phyloP scores from a whole-genome alignment of 495 filamentous ascomycete species.

The Aspergillus funiculosus region DNA sequence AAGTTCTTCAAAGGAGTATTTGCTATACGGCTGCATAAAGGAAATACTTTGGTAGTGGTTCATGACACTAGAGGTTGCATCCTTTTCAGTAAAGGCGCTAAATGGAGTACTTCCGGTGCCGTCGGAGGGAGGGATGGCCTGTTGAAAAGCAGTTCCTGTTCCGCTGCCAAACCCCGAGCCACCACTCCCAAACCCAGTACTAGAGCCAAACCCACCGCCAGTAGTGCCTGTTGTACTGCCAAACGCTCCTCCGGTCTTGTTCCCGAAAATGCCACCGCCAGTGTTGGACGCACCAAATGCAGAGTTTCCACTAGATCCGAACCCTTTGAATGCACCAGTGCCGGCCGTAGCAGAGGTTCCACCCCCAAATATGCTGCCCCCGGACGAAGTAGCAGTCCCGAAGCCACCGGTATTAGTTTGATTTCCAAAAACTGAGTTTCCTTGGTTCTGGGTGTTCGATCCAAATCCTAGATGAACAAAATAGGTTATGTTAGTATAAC shows the following conservation, averaged over 20 bases:
- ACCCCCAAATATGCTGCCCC: constrained; percentile 47
- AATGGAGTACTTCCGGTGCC: constrained; percentile 76
- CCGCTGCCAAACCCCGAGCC: constrained; percentile 39
- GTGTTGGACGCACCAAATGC: constrained; percentile 21
- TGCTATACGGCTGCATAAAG: constrained; percentile 79
- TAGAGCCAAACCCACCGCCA: constrained; percentile 27
- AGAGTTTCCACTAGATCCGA: constrained; percentile 15
- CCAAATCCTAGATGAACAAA: constrained; percentile 34
- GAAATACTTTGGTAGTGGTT: constrained; percentile 83
- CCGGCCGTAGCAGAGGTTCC: constrained; percentile 34
- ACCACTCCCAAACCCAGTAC: constrained; percentile 25
- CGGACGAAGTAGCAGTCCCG: constrained; percentile 42
- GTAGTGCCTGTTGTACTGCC: constrained; percentile 30
- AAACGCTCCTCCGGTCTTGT: constrained; percentile 32
- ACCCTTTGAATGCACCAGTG: constrained; percentile 36
- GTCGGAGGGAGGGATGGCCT: constrained; percentile 40
- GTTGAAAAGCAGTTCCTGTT: constrained; percentile 45
- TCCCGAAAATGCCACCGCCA: constrained; percentile 44
- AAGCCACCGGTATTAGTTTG: constrained; percentile 42
- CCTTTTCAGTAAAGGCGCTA: constrained; percentile 74
- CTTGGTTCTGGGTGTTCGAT: constrained; percentile 29
- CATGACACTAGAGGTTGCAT: constrained; percentile 49
- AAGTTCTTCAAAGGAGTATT: constrained; percentile 86
- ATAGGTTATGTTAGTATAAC: background rate
- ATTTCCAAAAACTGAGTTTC: constrained; percentile 34